Conservation (phyloP, 768 basidiomycete genomes). For the Boletus rufocinnamomeus region DNA sequence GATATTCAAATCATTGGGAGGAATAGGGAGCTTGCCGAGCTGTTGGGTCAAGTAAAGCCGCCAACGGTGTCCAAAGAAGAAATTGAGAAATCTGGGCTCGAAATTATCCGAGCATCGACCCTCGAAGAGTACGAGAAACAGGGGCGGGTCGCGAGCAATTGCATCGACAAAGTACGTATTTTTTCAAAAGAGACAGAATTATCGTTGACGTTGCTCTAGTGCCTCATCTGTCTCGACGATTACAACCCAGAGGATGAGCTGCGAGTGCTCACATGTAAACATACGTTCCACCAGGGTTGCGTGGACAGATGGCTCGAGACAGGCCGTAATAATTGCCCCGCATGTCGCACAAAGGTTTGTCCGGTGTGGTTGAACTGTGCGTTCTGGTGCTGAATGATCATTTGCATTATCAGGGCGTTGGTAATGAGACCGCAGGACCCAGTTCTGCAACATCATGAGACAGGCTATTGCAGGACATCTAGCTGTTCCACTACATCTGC, state of each 20-base stretch:
- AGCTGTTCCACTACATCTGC: not conserved
- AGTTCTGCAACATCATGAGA: constrained; percentile 8
- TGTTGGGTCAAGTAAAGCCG: constrained; percentile 81
- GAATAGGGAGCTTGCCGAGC: constrained; percentile 74
- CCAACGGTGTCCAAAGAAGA: constrained; percentile 82
- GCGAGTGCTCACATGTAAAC: constrained; percentile 78
- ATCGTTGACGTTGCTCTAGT: constrained; percentile 42
- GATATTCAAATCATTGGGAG: constrained; percentile 1
- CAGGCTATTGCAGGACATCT: constrained; percentile 13
- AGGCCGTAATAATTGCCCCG: constrained; percentile 90
- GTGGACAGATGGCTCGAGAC: constrained; percentile 88
- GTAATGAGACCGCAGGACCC: constrained; percentile 20
- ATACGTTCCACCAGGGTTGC: constrained; percentile 88
- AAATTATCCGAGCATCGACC: constrained; percentile 60
- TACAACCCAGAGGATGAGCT: constrained; percentile 78
- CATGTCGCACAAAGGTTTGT: constrained; percentile 76
- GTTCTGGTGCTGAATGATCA: not conserved
- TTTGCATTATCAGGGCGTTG: constrained; percentile 26
- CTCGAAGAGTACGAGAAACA: constrained; percentile 57
- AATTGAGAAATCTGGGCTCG: constrained; percentile 80
- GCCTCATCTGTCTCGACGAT: constrained; percentile 86
- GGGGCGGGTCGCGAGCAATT: constrained; percentile 73
- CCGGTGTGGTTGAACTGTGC: not conserved
- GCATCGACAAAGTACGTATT: constrained; percentile 69
- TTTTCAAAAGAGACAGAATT: not conserved